Evolutionary conservation across 2,329 filamentous ascomycete genomes (phyloP), one percentile per base, ranked within the genome.

Genomic region (Piedraia hortae): DNA sequence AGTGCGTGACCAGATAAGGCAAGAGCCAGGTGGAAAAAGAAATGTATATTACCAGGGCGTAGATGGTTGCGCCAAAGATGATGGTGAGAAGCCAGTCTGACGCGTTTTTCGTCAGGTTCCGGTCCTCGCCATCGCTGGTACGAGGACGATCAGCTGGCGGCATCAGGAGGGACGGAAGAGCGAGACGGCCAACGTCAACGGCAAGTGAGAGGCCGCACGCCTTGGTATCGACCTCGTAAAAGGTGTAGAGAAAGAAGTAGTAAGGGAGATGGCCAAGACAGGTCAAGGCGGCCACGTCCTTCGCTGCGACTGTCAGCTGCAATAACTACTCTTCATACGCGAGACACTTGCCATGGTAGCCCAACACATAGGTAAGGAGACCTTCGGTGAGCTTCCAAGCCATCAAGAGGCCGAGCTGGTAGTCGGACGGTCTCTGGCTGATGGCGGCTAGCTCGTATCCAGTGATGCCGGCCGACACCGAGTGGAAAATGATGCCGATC

Each of bases 21-120:
- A 75, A 74, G 9, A 90, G 56, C 46, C 66, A 67, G 9, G 65
- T 66, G 42, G 72, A 66, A 24, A 68, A 64, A 22, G 68, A 64
- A 22, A 60, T 45, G 36, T 70, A 73, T 14, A 90, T 47, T 2
- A 62, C 53, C n/a, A 78, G 54, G 24, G 60, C 62, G 49, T 85
- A 88, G 30, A 89, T 65, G 22, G 60, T 55, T 5, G 69, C 59
- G 3, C 72, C 63, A 18, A 85, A 58, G 8, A 71, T 40, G 2
- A 61, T 60, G 9, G 68, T 77, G 33, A 67, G 62, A 10, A 62
- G 34, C 25, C 61, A 59, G 25, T 74, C 62, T 7, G 51, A 47
- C 14, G 51, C 45, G 40, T 80, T 71, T 23, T 66, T 30, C 62
- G 59, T 29, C 15, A 55, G 37, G 32, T 40, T 41, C 29, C 49